Evolutionary conservation across 805 yeast species (phyloP), one percentile per base, ranked within the genome.

Genomic region (Saccharomycopsis guyanensis): DNA sequence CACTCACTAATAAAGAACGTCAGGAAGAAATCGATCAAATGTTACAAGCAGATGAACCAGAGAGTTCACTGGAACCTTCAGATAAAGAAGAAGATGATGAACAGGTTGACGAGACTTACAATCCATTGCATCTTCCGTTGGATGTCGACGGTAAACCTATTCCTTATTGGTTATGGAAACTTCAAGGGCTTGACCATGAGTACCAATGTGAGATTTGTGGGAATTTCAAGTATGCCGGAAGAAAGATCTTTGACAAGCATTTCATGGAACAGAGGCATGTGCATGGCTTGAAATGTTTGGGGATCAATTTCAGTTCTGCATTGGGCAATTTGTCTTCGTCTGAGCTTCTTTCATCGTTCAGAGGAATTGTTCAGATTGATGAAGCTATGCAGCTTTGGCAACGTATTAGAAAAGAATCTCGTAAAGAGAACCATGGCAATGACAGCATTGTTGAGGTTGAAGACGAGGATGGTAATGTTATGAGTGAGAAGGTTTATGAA

Each of bases 111-210:
- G 53, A 57, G 16, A 57, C 59, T 25, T 61, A 57, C 43, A 71
- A 72, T 50, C 78, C 80, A 16, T 66, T 75, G 46, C 76, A 81
- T 46, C 61, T 86, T 46, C 95, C 96, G 0, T 43, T 86, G 0
- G 97, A 95, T 0, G 74, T 85, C 16, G 97, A 89, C 62, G 97
- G 97, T 0, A 74, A 72, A 35, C 97, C 97, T 0, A 86, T 93
- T 24, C 98, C 98, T 1, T 78, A 72, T 45, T 93, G 98, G 98
- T 68, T 93, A 24, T 89, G 78, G 70, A 93, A 89, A 61, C 67
- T 89, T 38, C 88, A 87, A 56, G 98, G 98, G 0, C 68, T 89
- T 8, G 84, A 84, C 46, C 72, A 76, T 37, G 76, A 74, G 43
- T 86, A 78, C 55, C 57, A 64, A 1, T 93, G 98, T 61, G 97